Evolutionary conservation across 345 rosid genomes (phyloP), one percentile per base, ranked within the genome.

Genomic region (Eucalyptus regnans): DNA sequence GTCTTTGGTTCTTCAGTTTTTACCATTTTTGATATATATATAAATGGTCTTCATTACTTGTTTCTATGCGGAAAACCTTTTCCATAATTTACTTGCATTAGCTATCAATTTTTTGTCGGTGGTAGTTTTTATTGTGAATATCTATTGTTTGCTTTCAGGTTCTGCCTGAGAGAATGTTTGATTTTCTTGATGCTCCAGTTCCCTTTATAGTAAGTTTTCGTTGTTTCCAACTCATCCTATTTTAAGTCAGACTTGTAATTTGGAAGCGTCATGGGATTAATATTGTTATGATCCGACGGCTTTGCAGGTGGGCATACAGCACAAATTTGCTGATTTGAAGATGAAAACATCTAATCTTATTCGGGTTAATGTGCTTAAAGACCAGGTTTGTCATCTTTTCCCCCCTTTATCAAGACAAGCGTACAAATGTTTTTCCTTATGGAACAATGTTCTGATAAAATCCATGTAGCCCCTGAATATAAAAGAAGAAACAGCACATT

Each of bases 101-200:
- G 49, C 43, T 43, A 43, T 25, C 27, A 87, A 56, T 25, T 31
- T 25, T 31, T 44, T 27, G 37, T 86, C 17, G 50, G 22, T 46
- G n/a, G 64, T 37, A 41, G 27, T 76, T 41, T 76, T 76, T 76
- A 22, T 76, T 76, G 48, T 76, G 84, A 76, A 76, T 76, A 43
- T 76, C 15, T 41, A 76, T 76, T 20, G 83, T 76, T 46, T 85
- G 88, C 76, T 89, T 86, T 46, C 96, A 98, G 99, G 92, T 98
- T 92, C 92, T 98, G 64, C 99, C 99, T 1, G 92, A 90, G 87
- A 95, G 91, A 93, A 96, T 98, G 99, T 90, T 95, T 89, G 99
- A 98, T 93, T 98, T 98, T 94, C 99, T 98, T 81, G 99, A 98
- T 87, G 99, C 99, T 6, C 99, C 99, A 10, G 99, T 98, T 94